A percentile compares a stretch with the other conserved stretches of the same genome.
Conservation (phyloP, 768 basidiomycete genomes). For the Tricholoma hemisulphureum region DNA sequence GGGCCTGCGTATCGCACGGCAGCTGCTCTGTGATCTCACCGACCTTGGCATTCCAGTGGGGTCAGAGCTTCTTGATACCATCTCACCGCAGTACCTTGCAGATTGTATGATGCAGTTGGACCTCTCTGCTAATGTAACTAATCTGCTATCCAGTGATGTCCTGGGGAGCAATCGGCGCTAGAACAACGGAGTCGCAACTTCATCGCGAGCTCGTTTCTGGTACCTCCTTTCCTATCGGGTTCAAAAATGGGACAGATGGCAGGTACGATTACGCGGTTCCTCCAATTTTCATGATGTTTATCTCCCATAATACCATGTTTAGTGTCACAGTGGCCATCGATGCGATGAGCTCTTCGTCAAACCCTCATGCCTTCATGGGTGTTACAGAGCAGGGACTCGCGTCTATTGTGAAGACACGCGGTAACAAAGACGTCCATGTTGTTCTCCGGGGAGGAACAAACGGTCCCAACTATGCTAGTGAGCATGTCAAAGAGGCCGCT, state of each 20-base stretch:
- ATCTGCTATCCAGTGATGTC: conserved; percentile 53
- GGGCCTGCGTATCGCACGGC: conserved; percentile 83
- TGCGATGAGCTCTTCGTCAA: conserved; percentile 89
- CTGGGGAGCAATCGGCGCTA: conserved; percentile 96
- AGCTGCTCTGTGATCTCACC: conserved; percentile 90
- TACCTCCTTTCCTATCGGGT: conserved; percentile 96
- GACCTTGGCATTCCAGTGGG: conserved; percentile 90
- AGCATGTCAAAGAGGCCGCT: conserved; percentile 66
- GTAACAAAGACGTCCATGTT: conserved; percentile 87
- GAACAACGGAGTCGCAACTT: conserved; percentile 96
- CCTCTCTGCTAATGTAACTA: neutral
- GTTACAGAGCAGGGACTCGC: conserved; percentile 86
- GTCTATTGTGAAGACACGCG: conserved; percentile 90
- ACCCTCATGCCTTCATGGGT: conserved; percentile 97
- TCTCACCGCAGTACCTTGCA: conserved; percentile 77
- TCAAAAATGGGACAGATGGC: conserved; percentile 99
- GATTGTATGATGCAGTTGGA: conserved; percentile 48
- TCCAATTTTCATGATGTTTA: conserved; percentile 4
- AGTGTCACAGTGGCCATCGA: conserved; percentile 90
- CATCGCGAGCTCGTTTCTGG: conserved; percentile 96
- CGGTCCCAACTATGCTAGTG: conserved; percentile 84
- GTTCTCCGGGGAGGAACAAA: conserved; percentile 91
- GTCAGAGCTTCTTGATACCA: conserved; percentile 85
- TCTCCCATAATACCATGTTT: conserved; percentile 17
- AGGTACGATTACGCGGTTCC: conserved; percentile 38